Evolutionary conservation across 129 eudicot genomes (phyloP).

Genomic region (Tagetes erecta): DNA sequence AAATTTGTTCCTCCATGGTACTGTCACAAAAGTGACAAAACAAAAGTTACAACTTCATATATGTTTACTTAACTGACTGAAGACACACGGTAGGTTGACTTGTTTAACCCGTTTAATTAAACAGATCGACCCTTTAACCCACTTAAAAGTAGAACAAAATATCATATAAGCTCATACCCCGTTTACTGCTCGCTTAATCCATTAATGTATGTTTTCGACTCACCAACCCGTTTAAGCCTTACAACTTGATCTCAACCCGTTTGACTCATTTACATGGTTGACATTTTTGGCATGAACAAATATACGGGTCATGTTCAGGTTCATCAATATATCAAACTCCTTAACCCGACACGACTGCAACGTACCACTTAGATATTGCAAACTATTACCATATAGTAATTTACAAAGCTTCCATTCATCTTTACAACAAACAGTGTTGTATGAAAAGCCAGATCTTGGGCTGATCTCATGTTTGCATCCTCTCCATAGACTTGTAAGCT

Average conservation of each 20-base stretch:
- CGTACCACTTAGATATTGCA: background rate
- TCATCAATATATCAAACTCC: background rate
- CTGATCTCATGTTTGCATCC: slow-evolving; percentile 49
- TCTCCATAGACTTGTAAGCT: slow-evolving; percentile 73
- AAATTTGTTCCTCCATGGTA: slow-evolving; percentile 97
- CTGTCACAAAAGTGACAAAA: slow-evolving; percentile 36
- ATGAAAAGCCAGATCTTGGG: slow-evolving; percentile 74
- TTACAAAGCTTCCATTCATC: slow-evolving; percentile 79
- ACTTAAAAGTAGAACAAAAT: background rate
- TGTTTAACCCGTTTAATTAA: background rate
- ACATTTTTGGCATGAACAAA: too few species aligned
- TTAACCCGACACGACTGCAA: too few species aligned
- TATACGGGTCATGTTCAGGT: background rate
- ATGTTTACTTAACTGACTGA: background rate
- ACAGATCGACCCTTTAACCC: background rate
- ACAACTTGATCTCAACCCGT: background rate
- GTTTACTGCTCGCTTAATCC: background rate
- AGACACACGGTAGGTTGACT: background rate
- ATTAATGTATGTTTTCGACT: too few species aligned
- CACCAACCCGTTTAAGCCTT: too few species aligned
- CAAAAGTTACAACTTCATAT: background rate
- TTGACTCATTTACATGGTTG: background rate
- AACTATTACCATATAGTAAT: slow-evolving; percentile 78
- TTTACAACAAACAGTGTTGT: slow-evolving; percentile 63
- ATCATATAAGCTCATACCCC: background rate